Conservation (phyloP, 441 rosid genomes). For the Brassica balearica region DNA sequence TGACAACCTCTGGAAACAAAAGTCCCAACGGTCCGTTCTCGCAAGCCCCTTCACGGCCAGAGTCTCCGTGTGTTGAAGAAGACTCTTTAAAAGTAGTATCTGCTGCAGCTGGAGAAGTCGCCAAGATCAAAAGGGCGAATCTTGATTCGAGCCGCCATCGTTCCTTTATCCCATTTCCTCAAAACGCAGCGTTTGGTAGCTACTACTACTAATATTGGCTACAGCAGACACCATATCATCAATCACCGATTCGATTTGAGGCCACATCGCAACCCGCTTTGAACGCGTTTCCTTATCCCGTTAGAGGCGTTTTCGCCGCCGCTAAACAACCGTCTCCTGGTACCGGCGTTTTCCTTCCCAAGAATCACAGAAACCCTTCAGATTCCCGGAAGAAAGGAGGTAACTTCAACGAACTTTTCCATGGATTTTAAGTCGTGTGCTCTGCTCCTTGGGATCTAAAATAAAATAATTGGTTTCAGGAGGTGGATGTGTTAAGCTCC, state of each 20-base stretch:
- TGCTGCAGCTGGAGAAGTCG: constrained; percentile 77
- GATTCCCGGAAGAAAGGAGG: constrained; percentile 67
- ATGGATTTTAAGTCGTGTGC: neutral
- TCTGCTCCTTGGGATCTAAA: neutral
- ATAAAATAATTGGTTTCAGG: constrained; percentile 8
- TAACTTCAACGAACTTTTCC: constrained; percentile 9
- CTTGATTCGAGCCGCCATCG: constrained; percentile 39
- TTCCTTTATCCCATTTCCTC: constrained; percentile 31
- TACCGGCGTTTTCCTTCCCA: constrained; percentile 94
- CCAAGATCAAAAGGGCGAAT: constrained; percentile 56
- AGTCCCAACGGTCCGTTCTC: constrained; percentile 67
- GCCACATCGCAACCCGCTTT: constrained; percentile 42
- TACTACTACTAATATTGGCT: constrained; percentile 44
- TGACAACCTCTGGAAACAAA: neutral
- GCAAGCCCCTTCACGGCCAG: constrained; percentile 65
- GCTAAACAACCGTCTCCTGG: constrained; percentile 51
- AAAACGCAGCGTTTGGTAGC: constrained; percentile 39
- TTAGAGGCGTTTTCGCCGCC: constrained; percentile 63
- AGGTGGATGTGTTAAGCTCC: constrained; percentile 54
- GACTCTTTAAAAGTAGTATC: constrained; percentile 69
- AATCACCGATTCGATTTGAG: too few species aligned
- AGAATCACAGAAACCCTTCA: constrained; percentile 49
- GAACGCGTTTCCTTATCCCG: constrained; percentile 37
- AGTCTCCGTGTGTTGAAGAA: constrained; percentile 60
- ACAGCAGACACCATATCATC: constrained; percentile 46